phyloP scores from a whole-genome alignment of 495 filamentous ascomycete species.

The Elaphomyces granulatus region DNA sequence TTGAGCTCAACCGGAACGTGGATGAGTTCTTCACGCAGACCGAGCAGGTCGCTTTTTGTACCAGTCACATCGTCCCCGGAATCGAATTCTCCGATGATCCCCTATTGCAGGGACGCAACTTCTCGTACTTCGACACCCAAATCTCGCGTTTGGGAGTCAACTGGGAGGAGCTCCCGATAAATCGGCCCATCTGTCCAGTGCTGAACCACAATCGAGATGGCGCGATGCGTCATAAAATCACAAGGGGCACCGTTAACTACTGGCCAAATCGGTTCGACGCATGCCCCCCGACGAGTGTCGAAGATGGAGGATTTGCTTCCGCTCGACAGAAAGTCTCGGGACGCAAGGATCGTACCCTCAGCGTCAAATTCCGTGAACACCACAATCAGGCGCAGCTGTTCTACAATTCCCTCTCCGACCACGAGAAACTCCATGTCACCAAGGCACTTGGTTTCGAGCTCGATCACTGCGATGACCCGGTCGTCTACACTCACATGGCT shows the following conservation, averaged over 20 bases:
- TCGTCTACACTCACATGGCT: constrained; percentile 62
- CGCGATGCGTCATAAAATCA: constrained; percentile 39
- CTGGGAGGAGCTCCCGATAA: constrained; percentile 79
- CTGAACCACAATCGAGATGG: constrained; percentile 74
- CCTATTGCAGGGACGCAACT: constrained; percentile 70
- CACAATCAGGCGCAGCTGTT: constrained; percentile 48
- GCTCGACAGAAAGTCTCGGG: constrained; percentile 47
- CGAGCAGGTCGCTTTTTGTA: constrained; percentile 74
- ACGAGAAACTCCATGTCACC: constrained; percentile 57
- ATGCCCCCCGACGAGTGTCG: constrained; percentile 36
- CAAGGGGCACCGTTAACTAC: constrained; percentile 58
- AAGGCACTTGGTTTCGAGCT: constrained; percentile 70
- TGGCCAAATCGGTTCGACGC: constrained; percentile 62
- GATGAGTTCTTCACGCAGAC: constrained; percentile 81
- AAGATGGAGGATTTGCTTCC: constrained; percentile 48
- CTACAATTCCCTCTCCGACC: constrained; percentile 62
- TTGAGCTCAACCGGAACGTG: constrained; percentile 69
- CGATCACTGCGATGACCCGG: constrained; percentile 74
- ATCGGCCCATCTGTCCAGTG: constrained; percentile 60
- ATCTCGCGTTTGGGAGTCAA: constrained; percentile 69
- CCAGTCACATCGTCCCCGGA: constrained; percentile 70
- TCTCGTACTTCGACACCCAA: constrained; percentile 81
- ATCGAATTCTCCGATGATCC: constrained; percentile 82
- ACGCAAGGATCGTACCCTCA: constrained; percentile 52
- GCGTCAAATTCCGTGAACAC: constrained; percentile 72